Percentiles rank a stretch among this genome's conserved stretches.
These are phyloP conservation scores for thale cress (Arabidopsis thaliana) DNA, from an alignment of 345 rosid genomes.

Conservation along the genomic window TAIR10.1 NC_003071.7:9160001-9160500, in stretches of 20 bases:
- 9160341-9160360: too few relatives aligned
- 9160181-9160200: neutral
- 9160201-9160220: neutral
- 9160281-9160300: neutral
- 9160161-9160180: neutral
- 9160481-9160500: too few relatives aligned
- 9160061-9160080: neutral
- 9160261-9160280: too few relatives aligned
- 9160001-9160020: conserved; percentile 28
- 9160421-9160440: too few relatives aligned
- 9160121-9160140: neutral
- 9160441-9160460: too few relatives aligned
- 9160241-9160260: too few relatives aligned
- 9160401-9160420: too few relatives aligned
- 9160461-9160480: too few relatives aligned
- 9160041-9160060: neutral
- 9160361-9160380: too few relatives aligned
- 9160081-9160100: neutral
- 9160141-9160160: neutral
- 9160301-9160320: neutral
- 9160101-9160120: neutral
- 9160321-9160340: neutral
- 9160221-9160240: neutral
- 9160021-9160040: conserved; percentile 2
- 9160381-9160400: too few relatives aligned